phyloP scores from a whole-genome alignment of 208 protist genomes.

The Histomonas meleagridis region DNA sequence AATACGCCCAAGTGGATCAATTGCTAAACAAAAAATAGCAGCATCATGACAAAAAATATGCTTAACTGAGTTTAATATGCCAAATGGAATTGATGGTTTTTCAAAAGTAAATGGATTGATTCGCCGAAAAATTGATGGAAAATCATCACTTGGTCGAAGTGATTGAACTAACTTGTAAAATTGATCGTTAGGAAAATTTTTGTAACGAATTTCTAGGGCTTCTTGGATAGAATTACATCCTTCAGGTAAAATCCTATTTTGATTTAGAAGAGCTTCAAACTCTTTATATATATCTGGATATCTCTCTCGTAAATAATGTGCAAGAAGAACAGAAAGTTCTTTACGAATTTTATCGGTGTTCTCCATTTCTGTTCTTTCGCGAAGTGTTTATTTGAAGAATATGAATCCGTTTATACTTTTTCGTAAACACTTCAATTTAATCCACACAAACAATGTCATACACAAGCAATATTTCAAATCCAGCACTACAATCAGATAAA shows the following conservation, averaged over 20 bases:
- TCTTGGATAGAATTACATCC: background rate
- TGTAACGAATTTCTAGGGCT: background rate
- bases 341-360: too few species aligned
- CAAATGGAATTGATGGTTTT: background rate
- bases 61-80: background rate
- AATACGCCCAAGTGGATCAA: background rate
- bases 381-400: too few species aligned
- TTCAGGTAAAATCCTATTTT: background rate
- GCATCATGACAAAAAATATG: background rate
- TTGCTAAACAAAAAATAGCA: background rate
- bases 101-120: background rate
- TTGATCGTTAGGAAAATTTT: background rate
- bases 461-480: too few species aligned
- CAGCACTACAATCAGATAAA: too few species aligned
- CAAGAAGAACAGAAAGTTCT: background rate
- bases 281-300: background rate
- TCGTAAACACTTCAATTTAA: too few species aligned
- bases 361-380: too few species aligned
- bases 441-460: too few species aligned
- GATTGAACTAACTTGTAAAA: background rate
- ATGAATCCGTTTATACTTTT: too few species aligned
- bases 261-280: background rate
- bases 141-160: conserved; percentile 7
- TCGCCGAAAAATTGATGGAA: background rate
- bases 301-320: background rate